Base-by-base conservation (phyloP, 2,329 filamentous ascomycete species). In the Ophiobolus disseminans region DNA sequence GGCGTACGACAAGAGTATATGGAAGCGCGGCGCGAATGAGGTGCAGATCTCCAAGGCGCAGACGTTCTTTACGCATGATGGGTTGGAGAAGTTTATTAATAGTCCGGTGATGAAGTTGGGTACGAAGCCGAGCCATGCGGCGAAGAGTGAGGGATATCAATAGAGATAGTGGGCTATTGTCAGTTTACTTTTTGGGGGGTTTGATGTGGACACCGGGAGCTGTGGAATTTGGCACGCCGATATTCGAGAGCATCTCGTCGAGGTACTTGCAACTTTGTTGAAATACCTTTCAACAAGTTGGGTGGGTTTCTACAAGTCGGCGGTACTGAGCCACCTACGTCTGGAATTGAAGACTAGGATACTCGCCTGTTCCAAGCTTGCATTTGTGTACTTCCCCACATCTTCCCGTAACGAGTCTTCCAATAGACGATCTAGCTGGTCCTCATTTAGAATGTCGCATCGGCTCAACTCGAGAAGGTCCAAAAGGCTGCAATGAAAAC, bases 41-140 rank as follows among this genome's bases (percentile, higher is more conserved):
- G 65, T 70, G 1, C 66, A 69, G 21, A 69, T 70, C 4, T 65
- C 60, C 1, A 70, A 70, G 40, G 53, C 55, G 2, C 64, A 69
- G 38, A 67, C 63, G 1, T 68, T 70, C 39, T 69, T 63, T 26
- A 70, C 65, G 5, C 66, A 70, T 45, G 65, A 70, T 50, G 55
- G 53, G 1, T 63, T 66, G 49, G 60, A 60, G 0, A 63, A 65
- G 5, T 68, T 70, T 20, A 54, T 61, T 3, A 64, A 70, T 25
- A 65, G 59, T 20, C 66, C 68, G 0, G 63, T 70, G 1, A 63
- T 69, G 31, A 63, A 57, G 25, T 50, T 70, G 16, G 66, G 65
- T 1, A 70, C 66, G 10, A 67, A 58, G 34, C 63, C 63, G 7
- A 63, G 62, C 22, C 63, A 68, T 45, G 43, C 58, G 10, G 63